Base-by-base conservation (phyloP, 2,329 filamentous ascomycete genomes). In the Colletotrichum shisoi region DNA sequence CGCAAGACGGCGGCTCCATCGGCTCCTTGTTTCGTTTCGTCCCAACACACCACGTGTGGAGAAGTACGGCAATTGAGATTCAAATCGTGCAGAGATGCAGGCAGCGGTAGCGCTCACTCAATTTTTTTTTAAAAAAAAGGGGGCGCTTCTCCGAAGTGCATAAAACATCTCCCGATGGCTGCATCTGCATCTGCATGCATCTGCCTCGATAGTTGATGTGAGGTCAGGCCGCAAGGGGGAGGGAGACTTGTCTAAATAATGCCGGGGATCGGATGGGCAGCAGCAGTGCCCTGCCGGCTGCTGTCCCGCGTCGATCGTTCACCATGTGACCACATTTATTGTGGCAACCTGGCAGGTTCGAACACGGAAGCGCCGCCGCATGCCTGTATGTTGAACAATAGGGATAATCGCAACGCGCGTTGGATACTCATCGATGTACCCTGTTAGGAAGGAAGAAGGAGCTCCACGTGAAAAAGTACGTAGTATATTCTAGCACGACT, bases 11-110 rank as follows among this genome's bases (percentile, higher is more conserved):
- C 53, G 49, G 19, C 31, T n/a, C 54, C 39, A 56, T 59, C 49
- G 53, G 61, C 48, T 37, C 54, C 39, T 45, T 64, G 65, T 67
- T 67, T 64, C 54, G 65, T 67, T 67, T 67, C 65, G 65, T 60
- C 65, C 65, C 48, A 60, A 49, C 15, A 27, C 39, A 12, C 49
- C 65, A 68, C 65, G 61, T 68, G 65, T 52, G 48, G 49, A 64
- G 19, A 48, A 45, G 42, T n/a, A 59, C 49, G 61, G 65, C 65
- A 46, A 44, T 60, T 39, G 48, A 51, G 56, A 54, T 60, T 39
- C 54, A 49, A 59, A 51, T 46, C 48, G 44, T 31, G 49, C 37
- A 27, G 54, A 60, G 44, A 65, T 6, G 19, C 11, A 46, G 17
- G 42, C 39, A 31, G 40, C 24, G 37, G 19, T 56, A 59, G 45